Evolutionary conservation across 441 rosid species (phyloP), one percentile per base, ranked within the genome.

Genomic region (Lepidium campestre): DNA sequence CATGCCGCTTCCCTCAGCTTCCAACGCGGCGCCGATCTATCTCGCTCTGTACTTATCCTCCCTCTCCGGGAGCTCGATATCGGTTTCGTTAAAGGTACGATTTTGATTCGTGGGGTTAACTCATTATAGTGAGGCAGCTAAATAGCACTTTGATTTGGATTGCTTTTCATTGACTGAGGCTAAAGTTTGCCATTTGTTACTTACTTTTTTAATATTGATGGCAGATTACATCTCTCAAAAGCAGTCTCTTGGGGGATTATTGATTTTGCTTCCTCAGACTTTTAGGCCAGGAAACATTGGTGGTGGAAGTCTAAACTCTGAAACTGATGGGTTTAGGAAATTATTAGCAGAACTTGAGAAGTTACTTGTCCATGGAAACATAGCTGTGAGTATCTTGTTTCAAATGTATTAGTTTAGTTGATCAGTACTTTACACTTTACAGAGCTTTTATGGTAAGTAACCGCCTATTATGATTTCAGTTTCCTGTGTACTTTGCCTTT

Each of bases 401-500:
- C 49, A 2, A 17, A 6, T 57, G 54, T 74, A 2, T 64, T 35
- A n/a, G 19, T 32, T 53, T 1, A 42, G 11, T 52, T 65, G n/a
- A 36, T 22, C 32, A 41, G 4, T 13, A 4, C 2, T 27, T 32
- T 8, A 7, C 9, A 4, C 2, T 27, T 32, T 8, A 7, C 9
- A 6, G 45, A n/a, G 42, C 5, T 9, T 13, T 60, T 39, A 18
- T 70, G 45, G 10, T 58, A 45, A 54, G 34, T 29, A 29, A 2
- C 32, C 32, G 31, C 8, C 3, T 4, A 10, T 2, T 15, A 35
- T 68, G 59, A 34, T 52, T 63, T 40, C 86, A 93, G 99, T 93
- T 78, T 81, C 99, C 97, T n/a, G 97, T 89, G 39, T 93, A 93
- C 83, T 91, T 91, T 65, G 92, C 96, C 6, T 93, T 87, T 75